Conservation (phyloP, 129 eudicot genomes). For the Erigeron canadensis region DNA sequence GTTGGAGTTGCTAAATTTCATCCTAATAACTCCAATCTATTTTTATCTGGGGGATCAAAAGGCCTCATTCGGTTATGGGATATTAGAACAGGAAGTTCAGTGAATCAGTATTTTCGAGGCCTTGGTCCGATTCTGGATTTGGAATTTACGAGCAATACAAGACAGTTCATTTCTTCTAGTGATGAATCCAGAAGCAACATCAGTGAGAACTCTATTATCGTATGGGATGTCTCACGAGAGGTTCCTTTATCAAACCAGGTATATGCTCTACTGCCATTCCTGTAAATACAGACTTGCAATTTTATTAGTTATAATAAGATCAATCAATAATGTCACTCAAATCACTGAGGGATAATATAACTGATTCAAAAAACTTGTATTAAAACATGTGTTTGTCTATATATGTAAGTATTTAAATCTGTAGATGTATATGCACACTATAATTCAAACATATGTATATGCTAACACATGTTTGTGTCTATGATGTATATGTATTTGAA, state of each 20-base stretch:
- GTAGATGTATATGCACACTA: too few species aligned
- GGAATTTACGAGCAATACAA: conserved; percentile 64
- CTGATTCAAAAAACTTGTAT: conserved; percentile 28
- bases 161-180: conserved; percentile 78
- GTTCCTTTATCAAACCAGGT: conserved; percentile 93
- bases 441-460: too few species aligned
- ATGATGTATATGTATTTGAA: too few species aligned
- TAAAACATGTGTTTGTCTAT: too few species aligned
- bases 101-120: conserved; percentile 59
- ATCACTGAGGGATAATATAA: neutral
- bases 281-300: neutral
- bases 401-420: too few species aligned
- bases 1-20: conserved; percentile 75
- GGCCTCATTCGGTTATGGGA: conserved; percentile 84
- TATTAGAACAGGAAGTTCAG: conserved; percentile 61
- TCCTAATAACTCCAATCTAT: conserved; percentile 75
- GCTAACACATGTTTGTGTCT: too few species aligned
- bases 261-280: neutral
- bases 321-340: neutral
- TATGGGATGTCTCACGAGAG: conserved; percentile 90
- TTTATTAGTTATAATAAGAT: neutral
- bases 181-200: conserved; percentile 81
- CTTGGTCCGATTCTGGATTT: conserved; percentile 90
- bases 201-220: conserved; percentile 83
- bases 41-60: conserved; percentile 90